These are phyloP conservation scores for Pestalotiopsis fici DNA, from an alignment of 2,329 filamentous ascomycete species.

Conservation along the genomic window DNA sequence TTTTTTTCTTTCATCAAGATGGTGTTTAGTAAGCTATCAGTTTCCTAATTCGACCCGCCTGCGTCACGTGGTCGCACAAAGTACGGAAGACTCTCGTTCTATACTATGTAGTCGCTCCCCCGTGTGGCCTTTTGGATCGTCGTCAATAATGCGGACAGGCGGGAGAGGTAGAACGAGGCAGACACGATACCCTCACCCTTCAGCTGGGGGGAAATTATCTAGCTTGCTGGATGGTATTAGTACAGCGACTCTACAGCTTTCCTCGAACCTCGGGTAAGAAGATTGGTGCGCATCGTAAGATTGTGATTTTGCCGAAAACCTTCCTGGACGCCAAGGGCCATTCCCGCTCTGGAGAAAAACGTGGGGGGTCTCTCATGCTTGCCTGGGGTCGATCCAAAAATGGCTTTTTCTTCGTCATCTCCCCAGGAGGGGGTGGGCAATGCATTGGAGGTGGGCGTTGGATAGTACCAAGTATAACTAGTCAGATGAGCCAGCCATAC, in stretches of 20 bases:
- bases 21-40: not conserved
- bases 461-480: too few species aligned
- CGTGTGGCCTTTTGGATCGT: not conserved
- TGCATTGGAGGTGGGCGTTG: too few species aligned
- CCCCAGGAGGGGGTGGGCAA: too few species aligned
- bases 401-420: not conserved
- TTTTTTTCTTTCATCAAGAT: not conserved
- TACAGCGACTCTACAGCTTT: not conserved
- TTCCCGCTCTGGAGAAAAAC: slow-evolving; percentile 2
- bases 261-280: not conserved
- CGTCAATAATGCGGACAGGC: not conserved
- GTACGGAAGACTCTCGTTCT: not conserved
- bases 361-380: not conserved
- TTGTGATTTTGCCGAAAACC: not conserved
- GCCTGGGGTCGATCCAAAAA: not conserved
- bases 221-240: not conserved
- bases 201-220: not conserved
- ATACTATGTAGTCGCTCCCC: not conserved
- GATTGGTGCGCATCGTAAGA: slow-evolving; percentile 4
- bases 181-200: not conserved
- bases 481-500: not conserved
- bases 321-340: not conserved
- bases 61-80: not conserved
- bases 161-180: not conserved
- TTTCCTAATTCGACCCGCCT: not conserved